Conservation (phyloP, 2,329 filamentous ascomycete species). For the Emergomyces pasteurianus region DNA sequence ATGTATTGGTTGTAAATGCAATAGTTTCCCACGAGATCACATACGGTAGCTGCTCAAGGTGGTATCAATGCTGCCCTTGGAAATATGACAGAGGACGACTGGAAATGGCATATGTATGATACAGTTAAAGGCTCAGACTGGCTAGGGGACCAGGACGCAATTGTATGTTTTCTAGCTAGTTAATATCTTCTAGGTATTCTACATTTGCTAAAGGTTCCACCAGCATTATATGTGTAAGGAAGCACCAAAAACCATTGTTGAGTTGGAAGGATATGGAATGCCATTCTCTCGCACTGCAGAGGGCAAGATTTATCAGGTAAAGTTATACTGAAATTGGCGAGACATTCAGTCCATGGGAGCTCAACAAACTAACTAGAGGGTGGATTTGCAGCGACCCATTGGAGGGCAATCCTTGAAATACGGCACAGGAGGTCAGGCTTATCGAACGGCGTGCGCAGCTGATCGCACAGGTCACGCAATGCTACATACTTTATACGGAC, state of each 20-base stretch:
- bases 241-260: slow-evolving; percentile 79
- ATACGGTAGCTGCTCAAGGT: slow-evolving; percentile 35
- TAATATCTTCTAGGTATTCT: neutral
- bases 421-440: slow-evolving; percentile 83
- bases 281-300: slow-evolving; percentile 89
- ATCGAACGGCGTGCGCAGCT: slow-evolving; percentile 69
- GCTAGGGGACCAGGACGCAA: slow-evolving; percentile 94
- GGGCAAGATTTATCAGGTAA: slow-evolving; percentile 35
- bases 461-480: slow-evolving; percentile 85
- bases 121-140: slow-evolving; percentile 97
- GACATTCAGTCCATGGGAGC: neutral
- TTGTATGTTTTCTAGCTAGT: slow-evolving; percentile 27
- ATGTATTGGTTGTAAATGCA: neutral
- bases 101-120: slow-evolving; percentile 99
- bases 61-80: slow-evolving; percentile 39
- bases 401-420: slow-evolving; percentile 80
- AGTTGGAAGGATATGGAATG: slow-evolving; percentile 95
- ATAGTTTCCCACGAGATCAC: slow-evolving; percentile 14
- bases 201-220: neutral
- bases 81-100: slow-evolving; percentile 91
- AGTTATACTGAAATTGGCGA: neutral
- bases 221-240: slow-evolving; percentile 95
- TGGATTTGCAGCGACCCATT: slow-evolving; percentile 75
- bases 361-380: neutral
- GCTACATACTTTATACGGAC: slow-evolving; percentile 82